phyloP scores from a whole-genome alignment of 257 asterid species.

The Solanum appendiculatum region DNA sequence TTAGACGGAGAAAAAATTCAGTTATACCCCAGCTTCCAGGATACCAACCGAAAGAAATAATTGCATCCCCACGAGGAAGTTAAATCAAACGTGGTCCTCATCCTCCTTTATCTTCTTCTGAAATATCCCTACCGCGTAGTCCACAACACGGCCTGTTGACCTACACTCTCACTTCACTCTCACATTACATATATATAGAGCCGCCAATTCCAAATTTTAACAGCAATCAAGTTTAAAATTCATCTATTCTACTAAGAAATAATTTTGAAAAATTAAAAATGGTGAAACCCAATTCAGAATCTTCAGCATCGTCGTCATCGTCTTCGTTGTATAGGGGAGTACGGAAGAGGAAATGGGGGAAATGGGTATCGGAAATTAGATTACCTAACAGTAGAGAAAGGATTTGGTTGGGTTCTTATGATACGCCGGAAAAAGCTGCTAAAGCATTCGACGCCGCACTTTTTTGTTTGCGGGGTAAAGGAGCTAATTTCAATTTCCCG shows the following conservation, averaged over 20 bases:
- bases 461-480: conserved; percentile 55
- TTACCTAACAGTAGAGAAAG: conserved; percentile 66
- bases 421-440: conserved; percentile 67
- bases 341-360: conserved; percentile 73
- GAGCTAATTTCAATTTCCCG: conserved; percentile 62
- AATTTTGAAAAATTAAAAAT: not conserved
- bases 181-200: conserved; percentile 18
- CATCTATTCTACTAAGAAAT: not conserved
- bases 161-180: not conserved
- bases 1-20: not conserved
- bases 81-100: not conserved
- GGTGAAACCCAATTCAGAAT: conserved; percentile 29
- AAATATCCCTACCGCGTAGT: not conserved
- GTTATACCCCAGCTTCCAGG: not conserved
- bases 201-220: conserved; percentile 35
- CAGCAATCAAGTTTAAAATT: not conserved
- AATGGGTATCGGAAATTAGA: conserved; percentile 59
- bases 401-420: conserved; percentile 70
- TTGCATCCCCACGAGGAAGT: not conserved
- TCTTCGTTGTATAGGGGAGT: conserved; percentile 50
- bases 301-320: conserved; percentile 9
- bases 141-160: conserved; percentile 26
- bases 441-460: conserved; percentile 67
- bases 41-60: not conserved
- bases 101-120: not conserved